Percentiles rank a stretch among this genome's conserved stretches.
phyloP scores from a whole-genome alignment of 2,329 filamentous ascomycete species.

The Beauveria bassiana region DNA sequence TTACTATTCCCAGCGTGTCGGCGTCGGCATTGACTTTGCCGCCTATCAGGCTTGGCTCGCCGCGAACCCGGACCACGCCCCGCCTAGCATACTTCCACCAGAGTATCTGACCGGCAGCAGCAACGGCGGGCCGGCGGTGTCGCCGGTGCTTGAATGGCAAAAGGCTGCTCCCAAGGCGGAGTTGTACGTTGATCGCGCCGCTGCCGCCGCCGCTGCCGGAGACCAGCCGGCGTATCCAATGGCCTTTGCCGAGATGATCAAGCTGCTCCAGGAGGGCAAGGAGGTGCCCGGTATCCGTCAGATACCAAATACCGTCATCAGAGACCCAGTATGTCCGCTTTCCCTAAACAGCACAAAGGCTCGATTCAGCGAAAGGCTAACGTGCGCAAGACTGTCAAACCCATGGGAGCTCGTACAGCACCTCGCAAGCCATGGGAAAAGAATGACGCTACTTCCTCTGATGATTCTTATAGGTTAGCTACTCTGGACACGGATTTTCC shows the following conservation, averaged over 20 bases:
- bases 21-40: constrained; percentile 54
- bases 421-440: constrained; percentile 74
- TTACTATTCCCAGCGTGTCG: constrained; percentile 50
- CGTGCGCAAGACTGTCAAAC: constrained; percentile 34
- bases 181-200: constrained; percentile 35
- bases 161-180: constrained; percentile 40
- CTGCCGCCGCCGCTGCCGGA: constrained; percentile 16
- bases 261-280: constrained; percentile 73
- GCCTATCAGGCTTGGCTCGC: constrained; percentile 59
- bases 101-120: constrained; percentile 19
- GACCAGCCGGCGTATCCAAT: constrained; percentile 66
- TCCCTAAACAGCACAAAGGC: neutral
- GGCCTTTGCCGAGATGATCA: constrained; percentile 77
- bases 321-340: constrained; percentile 52
- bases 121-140: constrained; percentile 9
- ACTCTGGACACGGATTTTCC: constrained; percentile 29
- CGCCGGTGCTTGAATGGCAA: constrained; percentile 36
- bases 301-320: constrained; percentile 72
- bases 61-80: constrained; percentile 23
- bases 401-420: constrained; percentile 38
- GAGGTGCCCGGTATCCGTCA: constrained; percentile 82
- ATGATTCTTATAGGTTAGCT: constrained; percentile 16
- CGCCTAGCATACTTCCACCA: constrained; percentile 30
- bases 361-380: neutral
- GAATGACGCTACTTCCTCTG: constrained; percentile 23